Base-by-base conservation (phyloP, 495 filamentous ascomycete genomes). In the Astrothelium macrocarpum region DNA sequence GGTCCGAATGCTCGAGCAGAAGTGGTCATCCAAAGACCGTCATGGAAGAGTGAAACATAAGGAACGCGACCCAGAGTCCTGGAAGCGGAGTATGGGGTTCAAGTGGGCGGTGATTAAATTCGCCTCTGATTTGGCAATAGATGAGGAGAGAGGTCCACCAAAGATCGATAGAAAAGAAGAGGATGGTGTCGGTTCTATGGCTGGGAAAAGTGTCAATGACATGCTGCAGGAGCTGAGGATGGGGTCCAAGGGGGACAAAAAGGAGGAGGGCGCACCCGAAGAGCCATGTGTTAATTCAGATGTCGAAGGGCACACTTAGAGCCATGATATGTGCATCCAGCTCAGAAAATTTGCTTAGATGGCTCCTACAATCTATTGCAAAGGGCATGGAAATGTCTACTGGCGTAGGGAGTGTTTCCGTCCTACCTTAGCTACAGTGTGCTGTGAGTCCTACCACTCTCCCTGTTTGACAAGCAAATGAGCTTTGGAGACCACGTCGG, bases 21-120 rank as follows among this genome's bases (percentile, higher is more conserved):
- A 69, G 42, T 66, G 64, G 64, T 25, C 64, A 31, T 10, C 7
- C 36, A 60, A 23, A 3, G 53, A 66, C 26, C 31, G 46, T 10
- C 49, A 25, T 23, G 66, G 60, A 14, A 64, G 61, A 32, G 23
- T 59, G 32, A 26, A 31, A 18, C 26, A 56, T 26, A 46, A 32
- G 26, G 64, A 68, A 23, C 60, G 67, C 11, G 53, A 67, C 23
- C 23, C 20, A 2, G 65, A 32, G 9, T 9, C 49, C 2, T 68
- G 67, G 67, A n/a, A 58, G 46, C 39, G 10, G 60, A 68, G 67
- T 59, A n/a, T 68, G 59, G 46, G 43, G 14, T 42, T 34, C n/a
- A 36, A 45, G 32, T 69, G 67, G 67, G 67, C 67, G 16, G 67
- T 66, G 5, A 39, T 69, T n/a, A 66, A 69, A 53, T 60, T 66